Conservation (phyloP, 2,329 filamentous ascomycete genomes). For the Pseudohalonectria lignicola region DNA sequence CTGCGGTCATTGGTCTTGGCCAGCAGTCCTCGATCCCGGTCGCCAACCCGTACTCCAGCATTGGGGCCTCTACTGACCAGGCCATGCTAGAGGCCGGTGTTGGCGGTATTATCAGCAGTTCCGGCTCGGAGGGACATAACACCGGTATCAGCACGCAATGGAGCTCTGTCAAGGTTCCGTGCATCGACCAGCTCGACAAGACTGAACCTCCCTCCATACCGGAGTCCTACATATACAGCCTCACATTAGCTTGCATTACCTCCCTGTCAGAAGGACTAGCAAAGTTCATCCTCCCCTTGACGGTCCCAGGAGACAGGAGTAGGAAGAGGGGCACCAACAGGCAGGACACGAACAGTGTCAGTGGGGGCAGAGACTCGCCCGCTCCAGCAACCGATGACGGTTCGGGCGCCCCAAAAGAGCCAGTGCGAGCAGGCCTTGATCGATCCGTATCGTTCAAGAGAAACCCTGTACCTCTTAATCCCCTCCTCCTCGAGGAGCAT, state of each 20-base stretch:
- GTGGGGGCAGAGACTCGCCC: constrained; percentile 32
- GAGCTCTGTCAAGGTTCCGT: constrained; percentile 79
- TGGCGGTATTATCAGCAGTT: constrained; percentile 72
- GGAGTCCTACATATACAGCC: constrained; percentile 86
- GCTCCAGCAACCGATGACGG: constrained; percentile 23
- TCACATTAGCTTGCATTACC: constrained; percentile 81
- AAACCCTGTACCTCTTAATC: constrained; percentile 74
- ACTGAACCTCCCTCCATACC: constrained; percentile 71
- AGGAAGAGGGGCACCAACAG: constrained; percentile 38
- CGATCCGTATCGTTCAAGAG: constrained; percentile 61
- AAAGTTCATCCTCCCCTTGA: constrained; percentile 85
- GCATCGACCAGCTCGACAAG: constrained; percentile 92
- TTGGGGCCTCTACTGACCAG: constrained; percentile 59
- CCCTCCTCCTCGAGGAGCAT: constrained; percentile 64
- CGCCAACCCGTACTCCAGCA: constrained; percentile 41
- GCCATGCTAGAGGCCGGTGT: constrained; percentile 84
- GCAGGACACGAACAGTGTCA: constrained; percentile 29
- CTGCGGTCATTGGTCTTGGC: constrained; percentile 75
- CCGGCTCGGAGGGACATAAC: constrained; percentile 53
- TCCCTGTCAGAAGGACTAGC: constrained; percentile 85
- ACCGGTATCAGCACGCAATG: constrained; percentile 82
- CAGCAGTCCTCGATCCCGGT: constrained; percentile 78
- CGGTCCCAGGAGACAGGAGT: constrained; percentile 62
- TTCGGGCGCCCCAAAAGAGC: too few species aligned
- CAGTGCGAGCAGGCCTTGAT: too few species aligned